Percentiles rank a stretch among this genome's conserved stretches.
Conservation (phyloP, 1,284 basidiomycete species). For the Cryptococcus wingfieldii region DNA sequence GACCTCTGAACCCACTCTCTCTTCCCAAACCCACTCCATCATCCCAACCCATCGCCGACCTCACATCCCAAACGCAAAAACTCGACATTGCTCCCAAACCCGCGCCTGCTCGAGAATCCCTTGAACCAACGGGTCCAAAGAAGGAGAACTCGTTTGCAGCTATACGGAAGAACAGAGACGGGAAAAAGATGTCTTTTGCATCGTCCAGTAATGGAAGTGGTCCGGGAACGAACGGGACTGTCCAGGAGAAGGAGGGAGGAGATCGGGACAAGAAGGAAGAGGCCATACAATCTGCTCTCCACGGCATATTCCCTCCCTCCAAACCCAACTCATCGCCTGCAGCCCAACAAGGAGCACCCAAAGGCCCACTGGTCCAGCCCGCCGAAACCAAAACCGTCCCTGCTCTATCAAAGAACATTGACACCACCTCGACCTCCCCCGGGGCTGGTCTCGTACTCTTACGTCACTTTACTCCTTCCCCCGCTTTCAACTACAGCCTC, state of each 20-base stretch:
- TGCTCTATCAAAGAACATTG: conserved; percentile 9
- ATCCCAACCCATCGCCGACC: not conserved
- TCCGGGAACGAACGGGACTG: too few relatives aligned
- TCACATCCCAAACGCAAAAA: not conserved
- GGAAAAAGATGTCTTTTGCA: conserved; percentile 19
- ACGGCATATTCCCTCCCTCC: not conserved
- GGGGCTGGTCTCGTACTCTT: conserved; percentile 37
- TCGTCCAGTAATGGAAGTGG: not conserved
- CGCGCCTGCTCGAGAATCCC: not conserved
- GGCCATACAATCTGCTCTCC: not conserved
- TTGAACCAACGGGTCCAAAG: not conserved
- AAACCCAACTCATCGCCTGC: not conserved
- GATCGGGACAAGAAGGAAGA: not conserved
- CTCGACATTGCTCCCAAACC: not conserved
- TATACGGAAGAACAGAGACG: conserved; percentile 19
- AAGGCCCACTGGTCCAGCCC: not conserved
- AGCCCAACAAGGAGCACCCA: not conserved
- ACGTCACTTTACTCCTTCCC: conserved; percentile 14
- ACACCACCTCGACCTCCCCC: conserved; percentile 23
- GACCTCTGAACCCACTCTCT: conserved; percentile 8
- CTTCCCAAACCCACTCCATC: conserved; percentile 1
- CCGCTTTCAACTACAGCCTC: conserved; percentile 7
- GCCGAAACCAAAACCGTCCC: not conserved
- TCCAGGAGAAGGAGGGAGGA: not conserved
- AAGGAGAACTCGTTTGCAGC: conserved; percentile 22